phyloP scores from a whole-genome alignment of 2,329 filamentous ascomycete species.

The Teratosphaeria zuluensis region DNA sequence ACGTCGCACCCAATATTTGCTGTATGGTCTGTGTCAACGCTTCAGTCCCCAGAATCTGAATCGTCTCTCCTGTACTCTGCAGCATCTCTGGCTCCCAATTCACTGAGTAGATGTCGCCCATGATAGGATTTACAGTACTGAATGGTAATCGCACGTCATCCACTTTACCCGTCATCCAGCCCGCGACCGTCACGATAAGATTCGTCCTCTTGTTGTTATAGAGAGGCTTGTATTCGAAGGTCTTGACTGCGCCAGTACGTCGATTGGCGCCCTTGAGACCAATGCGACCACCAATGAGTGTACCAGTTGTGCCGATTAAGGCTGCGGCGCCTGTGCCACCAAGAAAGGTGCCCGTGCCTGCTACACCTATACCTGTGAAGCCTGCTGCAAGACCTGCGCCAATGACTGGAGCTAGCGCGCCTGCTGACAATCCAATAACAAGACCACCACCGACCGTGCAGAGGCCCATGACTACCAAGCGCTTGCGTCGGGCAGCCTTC shows the following conservation, averaged over 20 bases:
- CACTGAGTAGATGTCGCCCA: constrained; percentile 96
- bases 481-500: constrained; percentile 69
- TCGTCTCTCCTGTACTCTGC: constrained; percentile 93
- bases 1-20: constrained; percentile 84
- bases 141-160: constrained; percentile 93
- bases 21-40: constrained; percentile 93
- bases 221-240: constrained; percentile 90
- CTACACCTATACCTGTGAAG: constrained; percentile 88
- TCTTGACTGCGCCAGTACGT: constrained; percentile 83
- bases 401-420: constrained; percentile 83
- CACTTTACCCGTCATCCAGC: constrained; percentile 97
- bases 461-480: constrained; percentile 91
- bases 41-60: constrained; percentile 96
- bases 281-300: constrained; percentile 77
- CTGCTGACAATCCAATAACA: constrained; percentile 90
- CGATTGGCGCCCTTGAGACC: constrained; percentile 76
- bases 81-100: constrained; percentile 98
- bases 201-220: constrained; percentile 98
- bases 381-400: constrained; percentile 88
- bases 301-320: constrained; percentile 83
- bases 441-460: constrained; percentile 91
- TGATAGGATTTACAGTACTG: constrained; percentile 91
- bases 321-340: constrained; percentile 88
- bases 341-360: constrained; percentile 79
- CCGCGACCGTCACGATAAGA: constrained; percentile 85